Conservation (phyloP, 176 grass and related monocot species). For the Paspalum vaginatum region DNA sequence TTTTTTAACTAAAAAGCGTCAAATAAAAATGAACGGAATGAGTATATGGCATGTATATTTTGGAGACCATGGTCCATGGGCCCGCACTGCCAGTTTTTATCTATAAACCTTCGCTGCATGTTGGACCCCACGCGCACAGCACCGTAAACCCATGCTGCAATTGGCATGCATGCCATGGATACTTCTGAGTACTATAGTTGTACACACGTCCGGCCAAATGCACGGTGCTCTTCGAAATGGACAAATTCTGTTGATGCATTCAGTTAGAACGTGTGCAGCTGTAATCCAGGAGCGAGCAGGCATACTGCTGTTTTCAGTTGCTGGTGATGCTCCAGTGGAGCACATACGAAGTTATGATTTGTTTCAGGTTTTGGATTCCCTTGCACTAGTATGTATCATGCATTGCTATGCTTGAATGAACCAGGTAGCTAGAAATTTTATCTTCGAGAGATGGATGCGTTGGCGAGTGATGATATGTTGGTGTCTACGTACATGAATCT, state of each 20-base stretch:
- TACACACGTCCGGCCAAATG: neutral
- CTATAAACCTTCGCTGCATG: neutral
- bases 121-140: neutral
- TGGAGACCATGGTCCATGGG: neutral
- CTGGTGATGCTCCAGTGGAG: no score
- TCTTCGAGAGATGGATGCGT: neutral
- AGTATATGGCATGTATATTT: neutral
- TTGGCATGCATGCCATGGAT: neutral
- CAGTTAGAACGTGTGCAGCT: neutral
- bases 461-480: neutral
- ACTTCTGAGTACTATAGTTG: neutral
- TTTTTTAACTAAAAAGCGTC: no score
- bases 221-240: neutral
- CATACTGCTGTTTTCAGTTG: no score
- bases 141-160: no score
- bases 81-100: neutral
- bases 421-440: neutral
- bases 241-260: neutral
- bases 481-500: neutral
- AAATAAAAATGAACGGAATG: no score
- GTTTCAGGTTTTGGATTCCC: no score
- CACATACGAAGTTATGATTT: no score
- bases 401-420: neutral
- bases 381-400: no score
- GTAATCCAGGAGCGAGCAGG: no score